Evolutionary conservation across 1,139 yeast species (phyloP).

Genomic region (Yamadazyma blattariae): DNA sequence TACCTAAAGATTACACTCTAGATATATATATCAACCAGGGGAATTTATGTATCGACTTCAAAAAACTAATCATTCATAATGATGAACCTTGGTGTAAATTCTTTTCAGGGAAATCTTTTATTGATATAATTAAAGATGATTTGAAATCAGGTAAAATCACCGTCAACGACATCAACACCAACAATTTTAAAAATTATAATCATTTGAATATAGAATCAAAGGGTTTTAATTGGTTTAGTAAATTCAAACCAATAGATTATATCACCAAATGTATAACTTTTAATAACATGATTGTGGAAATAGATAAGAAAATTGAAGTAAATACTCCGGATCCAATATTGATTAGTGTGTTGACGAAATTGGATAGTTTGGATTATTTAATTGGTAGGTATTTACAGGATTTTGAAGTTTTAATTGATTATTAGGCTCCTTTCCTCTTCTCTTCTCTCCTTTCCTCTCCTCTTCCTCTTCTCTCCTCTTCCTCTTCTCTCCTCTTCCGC

Average conservation of each 20-base stretch:
- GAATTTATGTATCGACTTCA: slow-evolving; percentile 43
- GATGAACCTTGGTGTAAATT: slow-evolving; percentile 43
- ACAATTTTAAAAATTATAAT: too few relatives aligned
- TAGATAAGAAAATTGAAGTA: slow-evolving; percentile 42
- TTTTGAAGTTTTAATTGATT: slow-evolving; percentile 8
- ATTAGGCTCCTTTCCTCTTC: too few relatives aligned
- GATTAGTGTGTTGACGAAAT: slow-evolving; percentile 42
- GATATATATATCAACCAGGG: slow-evolving; percentile 46
- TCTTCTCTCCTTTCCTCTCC: neutral
- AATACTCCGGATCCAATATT: slow-evolving; percentile 44
- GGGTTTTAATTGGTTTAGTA: slow-evolving; percentile 11
- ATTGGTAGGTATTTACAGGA: slow-evolving; percentile 26
- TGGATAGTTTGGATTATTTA: slow-evolving; percentile 42
- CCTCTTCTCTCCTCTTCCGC: too few relatives aligned
- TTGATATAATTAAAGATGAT: slow-evolving; percentile 42
- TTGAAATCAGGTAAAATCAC: slow-evolving; percentile 21
- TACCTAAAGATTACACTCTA: slow-evolving; percentile 30
- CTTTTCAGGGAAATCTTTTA: slow-evolving; percentile 39
- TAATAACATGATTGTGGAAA: slow-evolving; percentile 40
- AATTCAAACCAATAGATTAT: slow-evolving; percentile 38
- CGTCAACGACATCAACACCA: too few relatives aligned
- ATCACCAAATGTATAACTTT: slow-evolving; percentile 45
- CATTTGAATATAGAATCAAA: too few relatives aligned
- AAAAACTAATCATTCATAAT: slow-evolving; percentile 32
- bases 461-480: too few relatives aligned